These are phyloP conservation scores for Phytophthora sojae DNA, from an alignment of 352 stramenopile species.

Conservation along the genomic window DNA sequence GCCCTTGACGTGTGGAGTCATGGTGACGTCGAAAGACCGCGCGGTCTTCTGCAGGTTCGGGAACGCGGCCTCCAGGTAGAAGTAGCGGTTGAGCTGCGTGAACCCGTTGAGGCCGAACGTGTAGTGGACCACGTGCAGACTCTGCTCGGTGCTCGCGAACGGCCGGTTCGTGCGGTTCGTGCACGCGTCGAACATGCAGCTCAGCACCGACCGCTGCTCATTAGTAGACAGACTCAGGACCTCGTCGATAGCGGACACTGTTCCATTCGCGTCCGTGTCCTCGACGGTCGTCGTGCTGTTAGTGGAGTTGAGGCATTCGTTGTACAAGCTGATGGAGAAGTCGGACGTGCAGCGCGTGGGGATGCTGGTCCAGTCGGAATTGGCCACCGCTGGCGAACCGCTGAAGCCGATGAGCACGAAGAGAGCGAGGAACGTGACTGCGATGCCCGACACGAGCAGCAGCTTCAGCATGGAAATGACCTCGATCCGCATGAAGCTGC, in stretches of 20 bases:
- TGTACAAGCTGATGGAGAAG: conserved; percentile 51
- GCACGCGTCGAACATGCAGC: conserved; percentile 67
- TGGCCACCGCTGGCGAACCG: conserved; percentile 44
- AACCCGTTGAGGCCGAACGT: conserved; percentile 65
- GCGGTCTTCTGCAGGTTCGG: conserved; percentile 44
- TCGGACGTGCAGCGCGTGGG: conserved; percentile 59
- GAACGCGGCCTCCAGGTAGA: conserved; percentile 64
- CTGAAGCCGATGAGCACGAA: conserved; percentile 60
- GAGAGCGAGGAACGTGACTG: conserved; percentile 44
- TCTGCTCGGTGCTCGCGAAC: conserved; percentile 35
- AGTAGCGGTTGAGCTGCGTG: conserved; percentile 64
- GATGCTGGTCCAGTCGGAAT: conserved; percentile 61
- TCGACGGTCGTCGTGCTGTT: conserved; percentile 24
- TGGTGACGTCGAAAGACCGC: conserved; percentile 58
- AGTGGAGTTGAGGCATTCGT: conserved; percentile 33
- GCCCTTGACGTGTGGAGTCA: conserved; percentile 60
- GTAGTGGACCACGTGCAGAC: conserved; percentile 57
- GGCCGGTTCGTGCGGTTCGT: conserved; percentile 51
- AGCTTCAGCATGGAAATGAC: conserved; percentile 71
- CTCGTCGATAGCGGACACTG: conserved; percentile 46
- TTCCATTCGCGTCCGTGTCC: conserved; percentile 35
- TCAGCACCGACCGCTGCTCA: conserved; percentile 43
- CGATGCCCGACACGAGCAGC: conserved; percentile 32
- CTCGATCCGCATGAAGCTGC: conserved; percentile 73
- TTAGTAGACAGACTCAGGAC: conserved; percentile 43